Evolutionary conservation across 2,329 filamentous ascomycete species (phyloP), one percentile per base, ranked within the genome.

Genomic region (Ilyonectria mors-panacis): DNA sequence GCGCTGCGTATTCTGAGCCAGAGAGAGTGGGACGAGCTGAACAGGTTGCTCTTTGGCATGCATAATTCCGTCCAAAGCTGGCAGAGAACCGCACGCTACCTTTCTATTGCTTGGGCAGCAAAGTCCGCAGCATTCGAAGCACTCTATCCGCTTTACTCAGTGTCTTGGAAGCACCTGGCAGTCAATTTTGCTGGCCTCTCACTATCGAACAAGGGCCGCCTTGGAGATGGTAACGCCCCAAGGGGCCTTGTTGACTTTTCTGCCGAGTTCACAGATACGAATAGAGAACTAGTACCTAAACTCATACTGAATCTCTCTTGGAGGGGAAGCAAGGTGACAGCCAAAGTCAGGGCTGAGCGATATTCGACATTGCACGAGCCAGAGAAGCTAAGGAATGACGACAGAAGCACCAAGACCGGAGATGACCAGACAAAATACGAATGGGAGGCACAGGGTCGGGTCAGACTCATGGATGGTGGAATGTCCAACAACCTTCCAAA

Each of bases 401-500:
- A 21, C 6, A 3, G 2, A 19, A 15, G 30, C 5, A 12, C 17
- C 2, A 2, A 17, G 3, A 12, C 3, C 30, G 30, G 30, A 21
- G 39, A 2, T 8, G n/a, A 54, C 0, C 8, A 6, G 0, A 10
- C 12, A 0, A 2, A 21, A 1, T 10, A 54, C 0, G 42, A 57
- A 0, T 75, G 73, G 73, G 73, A 75, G 42, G 67, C 73, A 0
- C 73, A 75, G 19, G 73, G 73, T 0, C 66, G 73, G 0, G 67
- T 65, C 0, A 50, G 73, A 0, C 54, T 75, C 0, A 75, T 75
- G 70, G 73, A 75, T 35, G 70, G 68, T 0, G 73, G 73, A 0
- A 75, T 75, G 71, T 74, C 73, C 0, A 75, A 75, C 0, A 75
- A 75, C 1, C 65, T 75, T 0, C 73, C 73, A 0, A 75, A 75